These are phyloP conservation scores for Pseudopithomyces chartarum DNA, from an alignment of 2,329 filamentous ascomycete species.

Conservation along the genomic window DNA sequence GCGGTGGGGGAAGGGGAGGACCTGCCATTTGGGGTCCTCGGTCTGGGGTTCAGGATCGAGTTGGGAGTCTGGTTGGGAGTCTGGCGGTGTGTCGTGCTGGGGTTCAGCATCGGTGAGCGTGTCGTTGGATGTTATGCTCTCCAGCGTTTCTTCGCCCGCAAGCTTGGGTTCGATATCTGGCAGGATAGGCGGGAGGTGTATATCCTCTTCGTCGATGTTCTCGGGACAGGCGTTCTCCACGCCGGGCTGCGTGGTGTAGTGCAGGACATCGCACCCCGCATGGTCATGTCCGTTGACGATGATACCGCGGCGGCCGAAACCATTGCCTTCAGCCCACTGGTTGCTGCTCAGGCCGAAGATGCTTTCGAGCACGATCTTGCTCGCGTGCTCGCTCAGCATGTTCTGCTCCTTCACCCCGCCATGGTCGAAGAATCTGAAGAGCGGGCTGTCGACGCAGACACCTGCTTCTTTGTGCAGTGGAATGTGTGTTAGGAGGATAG, in stretches of 20 bases:
- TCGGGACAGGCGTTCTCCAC: constrained; percentile 17
- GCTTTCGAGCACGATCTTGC: constrained; percentile 74
- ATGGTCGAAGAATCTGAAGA: constrained; percentile 75
- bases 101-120: background rate
- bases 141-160: constrained; percentile 1
- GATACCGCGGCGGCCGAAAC: constrained; percentile 73
- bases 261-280: constrained; percentile 87
- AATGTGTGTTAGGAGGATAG: constrained; percentile 87
- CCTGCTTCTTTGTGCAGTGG: constrained; percentile 84
- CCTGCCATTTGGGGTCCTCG: constrained; percentile 24
- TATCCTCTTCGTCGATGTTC: constrained; percentile 14
- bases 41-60: background rate
- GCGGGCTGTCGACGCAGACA: constrained; percentile 81
- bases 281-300: constrained; percentile 95
- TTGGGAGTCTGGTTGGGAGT: background rate
- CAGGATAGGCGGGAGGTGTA: constrained; percentile 18
- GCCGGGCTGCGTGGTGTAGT: constrained; percentile 57
- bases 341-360: constrained; percentile 79
- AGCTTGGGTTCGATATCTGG: constrained; percentile 6
- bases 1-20: constrained; percentile 23
- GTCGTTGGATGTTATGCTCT: constrained; percentile 1
- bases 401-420: constrained; percentile 88
- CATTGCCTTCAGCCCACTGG: constrained; percentile 60
- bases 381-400: constrained; percentile 75
- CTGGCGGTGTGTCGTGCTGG: background rate